Evolutionary conservation across 176 grass and related monocot genomes (phyloP).

Genomic region (Thalia dealbata): DNA sequence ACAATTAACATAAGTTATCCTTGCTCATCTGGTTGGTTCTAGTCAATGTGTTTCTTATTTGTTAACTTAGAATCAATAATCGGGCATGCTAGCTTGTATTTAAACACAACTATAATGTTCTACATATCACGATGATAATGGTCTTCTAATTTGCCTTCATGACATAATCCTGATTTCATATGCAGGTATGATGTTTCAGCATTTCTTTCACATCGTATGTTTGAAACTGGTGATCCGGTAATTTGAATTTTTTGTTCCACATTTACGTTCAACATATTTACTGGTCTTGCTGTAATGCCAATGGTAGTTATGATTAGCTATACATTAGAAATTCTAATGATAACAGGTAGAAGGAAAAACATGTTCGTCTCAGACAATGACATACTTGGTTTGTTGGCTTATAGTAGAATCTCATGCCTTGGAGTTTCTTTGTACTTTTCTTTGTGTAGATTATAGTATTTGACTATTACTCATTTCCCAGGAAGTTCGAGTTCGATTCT

Average conservation of each 20-base stretch:
- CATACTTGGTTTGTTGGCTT: not conserved
- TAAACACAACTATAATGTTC: not conserved
- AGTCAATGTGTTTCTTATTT: not conserved
- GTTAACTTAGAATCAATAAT: not conserved
- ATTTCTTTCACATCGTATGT: constrained; percentile 54
- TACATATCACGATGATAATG: not conserved
- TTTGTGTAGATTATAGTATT: not conserved
- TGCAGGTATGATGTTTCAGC: constrained; percentile 79
- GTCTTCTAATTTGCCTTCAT: constrained; percentile 6
- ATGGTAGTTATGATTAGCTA: not conserved
- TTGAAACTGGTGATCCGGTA: constrained; percentile 66
- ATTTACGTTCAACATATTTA: not conserved
- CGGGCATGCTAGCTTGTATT: not conserved
- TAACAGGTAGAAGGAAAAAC: not conserved
- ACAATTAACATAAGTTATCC: not conserved
- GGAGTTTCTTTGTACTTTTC: not conserved
- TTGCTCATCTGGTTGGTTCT: not conserved
- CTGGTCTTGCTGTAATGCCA: not conserved
- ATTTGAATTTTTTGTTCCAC: not conserved
- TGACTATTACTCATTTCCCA: constrained; percentile 17
- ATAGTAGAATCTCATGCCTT: not conserved
- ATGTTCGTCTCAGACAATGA: not conserved
- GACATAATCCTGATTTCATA: constrained; percentile 16
- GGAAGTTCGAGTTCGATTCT: constrained; percentile 74
- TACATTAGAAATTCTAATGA: not conserved